A percentile compares a stretch with the other conserved stretches of the same genome.
Conservation (phyloP, 73 alveolate species). For the Blepharisma japonicum region DNA sequence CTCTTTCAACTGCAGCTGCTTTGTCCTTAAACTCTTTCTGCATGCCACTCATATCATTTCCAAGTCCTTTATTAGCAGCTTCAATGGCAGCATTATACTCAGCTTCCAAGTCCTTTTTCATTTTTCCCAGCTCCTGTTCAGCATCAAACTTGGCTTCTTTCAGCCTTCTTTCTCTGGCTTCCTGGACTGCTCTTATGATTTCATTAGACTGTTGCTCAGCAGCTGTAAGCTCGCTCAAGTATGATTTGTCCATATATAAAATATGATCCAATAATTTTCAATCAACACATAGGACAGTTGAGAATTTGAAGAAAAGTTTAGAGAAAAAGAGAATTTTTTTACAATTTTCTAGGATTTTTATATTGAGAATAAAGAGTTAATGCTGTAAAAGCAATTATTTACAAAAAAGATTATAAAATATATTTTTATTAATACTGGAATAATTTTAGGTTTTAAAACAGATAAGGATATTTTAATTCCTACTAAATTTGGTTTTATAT, state of each 20-base stretch:
- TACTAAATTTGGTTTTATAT: slow-evolving; percentile 86
- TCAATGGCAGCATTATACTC: slow-evolving; percentile 20
- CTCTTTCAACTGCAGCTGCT: slow-evolving; percentile 1
- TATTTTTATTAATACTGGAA: too few species aligned
- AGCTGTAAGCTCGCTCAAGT: background rate
- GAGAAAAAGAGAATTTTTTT: too few species aligned
- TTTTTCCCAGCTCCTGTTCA: slow-evolving; percentile 23
- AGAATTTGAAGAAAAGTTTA: too few species aligned
- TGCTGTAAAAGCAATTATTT: too few species aligned
- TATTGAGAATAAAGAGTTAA: too few species aligned
- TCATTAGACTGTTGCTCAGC: background rate
- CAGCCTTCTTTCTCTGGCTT: slow-evolving; percentile 7
- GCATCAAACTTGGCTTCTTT: slow-evolving; percentile 29
- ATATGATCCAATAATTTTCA: too few species aligned
- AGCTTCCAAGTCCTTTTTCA: background rate
- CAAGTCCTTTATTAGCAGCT: background rate
- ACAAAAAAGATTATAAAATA: too few species aligned
- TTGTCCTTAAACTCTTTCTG: slow-evolving; percentile 18
- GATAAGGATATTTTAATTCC: slow-evolving; percentile 61
- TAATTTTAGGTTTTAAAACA: too few species aligned
- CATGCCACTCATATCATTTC: background rate
- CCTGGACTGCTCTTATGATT: slow-evolving; percentile 24
- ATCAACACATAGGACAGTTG: too few species aligned
- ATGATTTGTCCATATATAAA: slow-evolving; percentile 13
- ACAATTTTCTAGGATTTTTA: too few species aligned